A percentile compares a stretch with the other conserved stretches of the same genome.
These are phyloP conservation scores for Lantana camara DNA, from an alignment of 257 asterid species.

Conservation along the genomic window DNA sequence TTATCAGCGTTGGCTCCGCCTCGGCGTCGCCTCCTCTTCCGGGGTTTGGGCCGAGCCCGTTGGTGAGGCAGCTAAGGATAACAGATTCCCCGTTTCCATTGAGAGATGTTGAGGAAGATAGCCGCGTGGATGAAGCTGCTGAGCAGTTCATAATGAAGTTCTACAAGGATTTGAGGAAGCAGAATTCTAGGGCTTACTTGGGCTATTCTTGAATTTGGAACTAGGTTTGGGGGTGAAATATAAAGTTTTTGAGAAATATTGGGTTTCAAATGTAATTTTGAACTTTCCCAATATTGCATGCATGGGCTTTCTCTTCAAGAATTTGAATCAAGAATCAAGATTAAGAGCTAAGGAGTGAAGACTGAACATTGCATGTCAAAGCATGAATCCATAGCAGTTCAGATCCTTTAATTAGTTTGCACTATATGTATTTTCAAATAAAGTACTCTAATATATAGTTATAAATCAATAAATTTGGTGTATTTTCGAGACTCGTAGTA, in stretches of 20 bases:
- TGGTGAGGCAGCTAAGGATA: constrained; percentile 63
- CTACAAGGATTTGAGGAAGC: constrained; percentile 46
- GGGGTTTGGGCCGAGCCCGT: constrained; percentile 71
- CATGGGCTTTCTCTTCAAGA: constrained; percentile 7
- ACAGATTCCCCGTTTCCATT: constrained; percentile 62
- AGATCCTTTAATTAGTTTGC: no score
- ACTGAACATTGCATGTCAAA: not conserved
- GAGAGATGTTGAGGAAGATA: constrained; percentile 35
- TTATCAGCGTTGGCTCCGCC: constrained; percentile 20
- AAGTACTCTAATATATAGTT: no score
- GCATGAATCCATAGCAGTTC: no score
- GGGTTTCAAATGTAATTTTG: no score
- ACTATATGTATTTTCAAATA: no score
- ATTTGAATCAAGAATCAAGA: not conserved
- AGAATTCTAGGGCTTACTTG: constrained; percentile 30
- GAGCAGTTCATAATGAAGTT: constrained; percentile 54
- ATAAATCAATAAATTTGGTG: no score
- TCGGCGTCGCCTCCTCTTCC: constrained; percentile 63
- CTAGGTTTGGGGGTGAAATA: not conserved
- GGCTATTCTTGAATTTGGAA: constrained; percentile 2
- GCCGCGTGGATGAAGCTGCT: constrained; percentile 55
- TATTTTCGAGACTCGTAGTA: no score
- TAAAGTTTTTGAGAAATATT: not conserved
- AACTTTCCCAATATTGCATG: not conserved
- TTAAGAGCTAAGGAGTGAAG: not conserved